Evolutionary conservation across 179 eudicot species (phyloP), one percentile per base, ranked within the genome.

Genomic region (Spinacia oleracea): DNA sequence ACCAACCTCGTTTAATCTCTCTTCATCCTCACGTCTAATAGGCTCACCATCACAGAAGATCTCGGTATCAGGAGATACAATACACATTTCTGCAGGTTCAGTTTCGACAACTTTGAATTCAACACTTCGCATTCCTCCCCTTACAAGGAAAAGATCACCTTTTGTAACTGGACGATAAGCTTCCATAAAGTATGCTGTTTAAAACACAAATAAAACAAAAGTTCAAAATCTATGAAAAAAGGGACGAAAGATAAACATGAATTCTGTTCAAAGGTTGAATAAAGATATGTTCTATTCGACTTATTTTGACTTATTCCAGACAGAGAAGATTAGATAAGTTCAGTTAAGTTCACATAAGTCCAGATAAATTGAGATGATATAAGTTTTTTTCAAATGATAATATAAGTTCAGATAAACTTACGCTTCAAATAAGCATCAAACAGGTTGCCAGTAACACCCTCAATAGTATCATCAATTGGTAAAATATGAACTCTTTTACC

Each of bases 1-100:
- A 23, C 94, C 92, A 50, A 90, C 81, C 66, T 89, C 94, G 64
- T 89, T 76, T 23, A 89, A 60, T 55, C 84, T 82, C 62, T 90
- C 90, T 79, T 89, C 91, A 69, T 90, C 94, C 45, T 90, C 92
- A 0, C 94, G 81, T 45, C 73, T 90, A 12, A 89, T 64, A 9
- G 94, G 89, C 38, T 89, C 94, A 25, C 94, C 94, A 78, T 89
- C 94, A 27, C 91, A 89, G 63, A 79, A 90, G n/a, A 90, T 89
- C 84, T 89, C 94, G 1, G 92, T 90, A 46, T 89, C 89, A 10
- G 92, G 85, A 18, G 91, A 78, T 56, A 90, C 91, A 58, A 90
- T 80, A 79, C 94, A 90, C 70, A 83, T 87, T 45, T 90, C 94
- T 9, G 75, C 84, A 29, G 94, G 92, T 29, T 89, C 90, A 0